These are phyloP conservation scores for Xerocomus nothofagi DNA, from an alignment of 1,284 basidiomycete species.

Conservation along the genomic window DNA sequence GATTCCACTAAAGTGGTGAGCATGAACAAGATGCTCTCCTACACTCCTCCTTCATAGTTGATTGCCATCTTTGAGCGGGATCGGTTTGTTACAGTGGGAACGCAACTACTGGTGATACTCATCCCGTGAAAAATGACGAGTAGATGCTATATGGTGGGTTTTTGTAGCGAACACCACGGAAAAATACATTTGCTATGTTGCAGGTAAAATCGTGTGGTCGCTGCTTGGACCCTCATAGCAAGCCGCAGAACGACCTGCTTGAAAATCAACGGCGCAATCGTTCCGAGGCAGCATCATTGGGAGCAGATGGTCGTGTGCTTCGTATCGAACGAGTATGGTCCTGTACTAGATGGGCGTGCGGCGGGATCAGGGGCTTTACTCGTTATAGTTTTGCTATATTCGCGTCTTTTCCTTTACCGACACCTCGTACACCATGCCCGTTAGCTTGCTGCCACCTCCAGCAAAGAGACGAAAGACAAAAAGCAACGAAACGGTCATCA, in stretches of 20 bases:
- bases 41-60: background rate
- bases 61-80: background rate
- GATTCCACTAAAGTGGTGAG: background rate
- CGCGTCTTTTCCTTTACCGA: background rate
- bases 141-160: too few relatives aligned
- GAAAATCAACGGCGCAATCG: too few relatives aligned
- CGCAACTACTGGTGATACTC: background rate
- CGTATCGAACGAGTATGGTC: too few relatives aligned
- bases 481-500: constrained; percentile 37
- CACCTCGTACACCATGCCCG: constrained; percentile 24
- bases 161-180: background rate
- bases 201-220: background rate
- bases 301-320: too few relatives aligned
- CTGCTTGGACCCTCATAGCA: background rate
- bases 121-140: background rate
- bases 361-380: constrained; percentile 11
- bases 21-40: background rate
- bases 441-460: constrained; percentile 54
- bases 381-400: constrained; percentile 3
- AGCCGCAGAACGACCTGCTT: background rate
- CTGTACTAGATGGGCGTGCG: too few relatives aligned
- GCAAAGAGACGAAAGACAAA: constrained; percentile 55
- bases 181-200: background rate
- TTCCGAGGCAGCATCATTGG: too few relatives aligned
- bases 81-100: too few relatives aligned